phyloP scores from a whole-genome alignment of 2,329 filamentous ascomycete species.

The Lecanicillium sp. region DNA sequence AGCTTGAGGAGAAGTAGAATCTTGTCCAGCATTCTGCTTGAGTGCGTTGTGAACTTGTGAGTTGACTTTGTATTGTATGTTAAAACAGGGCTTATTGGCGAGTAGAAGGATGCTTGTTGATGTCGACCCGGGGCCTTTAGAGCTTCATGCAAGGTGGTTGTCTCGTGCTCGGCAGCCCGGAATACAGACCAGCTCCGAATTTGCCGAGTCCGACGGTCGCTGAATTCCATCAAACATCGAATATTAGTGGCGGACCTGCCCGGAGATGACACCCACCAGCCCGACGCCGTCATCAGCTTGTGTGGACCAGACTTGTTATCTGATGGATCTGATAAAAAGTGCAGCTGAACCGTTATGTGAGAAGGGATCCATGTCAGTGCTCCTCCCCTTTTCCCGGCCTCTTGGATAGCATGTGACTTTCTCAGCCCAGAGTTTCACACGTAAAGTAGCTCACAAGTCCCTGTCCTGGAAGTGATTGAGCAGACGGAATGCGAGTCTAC shows the following conservation, averaged over 20 bases:
- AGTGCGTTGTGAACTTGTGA: too few relatives aligned
- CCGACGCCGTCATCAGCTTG: not conserved
- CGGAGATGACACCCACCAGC: not conserved
- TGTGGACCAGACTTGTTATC: slow-evolving; percentile 10
- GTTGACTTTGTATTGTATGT: not conserved
- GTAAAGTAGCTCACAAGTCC: too few relatives aligned
- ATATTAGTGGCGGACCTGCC: not conserved
- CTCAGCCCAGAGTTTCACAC: too few relatives aligned
- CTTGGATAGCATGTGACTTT: not conserved
- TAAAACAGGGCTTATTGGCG: too few relatives aligned
- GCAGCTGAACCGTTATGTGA: slow-evolving; percentile 1
- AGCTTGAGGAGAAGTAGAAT: slow-evolving; percentile 25
- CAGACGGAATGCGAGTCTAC: too few relatives aligned
- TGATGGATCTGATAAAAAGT: slow-evolving; percentile 14
- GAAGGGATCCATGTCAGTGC: too few relatives aligned
- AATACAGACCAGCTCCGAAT: slow-evolving; percentile 9
- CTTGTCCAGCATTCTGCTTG: slow-evolving; percentile 25
- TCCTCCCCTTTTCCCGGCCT: too few relatives aligned
- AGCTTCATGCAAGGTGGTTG: not conserved
- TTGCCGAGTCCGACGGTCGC: slow-evolving; percentile 10
- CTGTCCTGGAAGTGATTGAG: too few relatives aligned
- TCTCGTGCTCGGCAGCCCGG: not conserved
- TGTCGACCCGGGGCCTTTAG: too few relatives aligned
- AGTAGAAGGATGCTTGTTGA: not conserved
- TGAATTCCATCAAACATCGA: not conserved